phyloP scores from a whole-genome alignment of 1,139 yeast genomes.

The Hyphopichia buzzinii region DNA sequence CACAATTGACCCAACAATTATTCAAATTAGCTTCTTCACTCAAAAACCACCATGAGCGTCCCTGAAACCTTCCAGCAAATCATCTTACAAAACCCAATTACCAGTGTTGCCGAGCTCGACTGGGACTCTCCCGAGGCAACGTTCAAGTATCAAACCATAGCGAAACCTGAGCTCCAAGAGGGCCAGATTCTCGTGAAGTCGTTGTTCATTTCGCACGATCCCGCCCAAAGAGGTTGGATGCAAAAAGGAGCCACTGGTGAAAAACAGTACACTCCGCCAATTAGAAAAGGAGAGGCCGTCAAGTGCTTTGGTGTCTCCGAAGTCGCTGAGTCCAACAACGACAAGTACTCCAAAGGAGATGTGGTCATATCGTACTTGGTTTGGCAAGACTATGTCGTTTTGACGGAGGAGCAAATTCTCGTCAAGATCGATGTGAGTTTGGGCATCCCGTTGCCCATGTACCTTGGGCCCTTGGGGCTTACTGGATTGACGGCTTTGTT shows the following conservation, averaged over 20 bases:
- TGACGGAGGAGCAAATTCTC: conserved; percentile 17
- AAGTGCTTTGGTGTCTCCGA: conserved; percentile 20
- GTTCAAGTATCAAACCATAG: too few relatives aligned
- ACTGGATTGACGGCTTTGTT: conserved; percentile 65
- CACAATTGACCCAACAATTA: too few relatives aligned
- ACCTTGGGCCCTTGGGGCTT: conserved; percentile 40
- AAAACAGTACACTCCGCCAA: conserved; percentile 21
- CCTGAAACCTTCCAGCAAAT: too few relatives aligned
- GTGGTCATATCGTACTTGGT: conserved; percentile 18
- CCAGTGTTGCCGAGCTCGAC: too few relatives aligned
- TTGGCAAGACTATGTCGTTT: conserved; percentile 34
- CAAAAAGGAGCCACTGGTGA: conserved; percentile 15
- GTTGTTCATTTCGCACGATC: conserved; percentile 26
- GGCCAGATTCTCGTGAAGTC: conserved; percentile 20
- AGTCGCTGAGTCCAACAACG: conserved; percentile 21
- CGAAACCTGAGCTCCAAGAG: conserved; percentile 10
- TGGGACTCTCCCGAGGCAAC: too few relatives aligned
- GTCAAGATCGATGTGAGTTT: conserved; percentile 22
- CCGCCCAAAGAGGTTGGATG: conserved; percentile 28
- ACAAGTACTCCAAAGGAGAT: conserved; percentile 20
- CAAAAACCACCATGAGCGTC: too few relatives aligned
- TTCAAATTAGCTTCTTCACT: too few relatives aligned
- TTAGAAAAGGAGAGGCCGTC: conserved; percentile 19
- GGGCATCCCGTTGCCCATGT: conserved; percentile 24
- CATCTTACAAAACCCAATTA: too few relatives aligned